Percentiles rank a stretch among this genome's conserved stretches.
Evolutionary conservation across 768 basidiomycete genomes (phyloP).

Genomic region (Termitomyces sp.): DNA sequence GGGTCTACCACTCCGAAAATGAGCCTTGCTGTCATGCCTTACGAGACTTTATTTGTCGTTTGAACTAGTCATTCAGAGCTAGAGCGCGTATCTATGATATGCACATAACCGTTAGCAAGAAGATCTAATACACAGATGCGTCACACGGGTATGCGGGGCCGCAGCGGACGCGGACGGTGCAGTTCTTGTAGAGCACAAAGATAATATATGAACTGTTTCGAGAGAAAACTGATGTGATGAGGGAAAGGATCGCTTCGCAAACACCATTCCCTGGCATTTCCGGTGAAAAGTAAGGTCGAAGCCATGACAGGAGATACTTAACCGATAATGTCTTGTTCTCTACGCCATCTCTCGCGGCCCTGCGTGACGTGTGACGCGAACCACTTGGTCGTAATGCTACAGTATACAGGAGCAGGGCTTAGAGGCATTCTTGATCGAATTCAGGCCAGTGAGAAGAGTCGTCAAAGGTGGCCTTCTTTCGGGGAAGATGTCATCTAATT

Average conservation of each 20-base stretch:
- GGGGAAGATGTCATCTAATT: background rate
- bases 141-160: background rate
- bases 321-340: background rate
- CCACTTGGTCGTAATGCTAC: too few relatives aligned
- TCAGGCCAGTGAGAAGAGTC: background rate
- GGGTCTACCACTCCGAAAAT: background rate
- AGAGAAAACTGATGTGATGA: background rate
- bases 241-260: too few relatives aligned
- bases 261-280: background rate
- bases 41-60: background rate
- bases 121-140: background rate
- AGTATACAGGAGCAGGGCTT: background rate
- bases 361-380: too few relatives aligned
- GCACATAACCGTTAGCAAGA: background rate
- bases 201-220: background rate
- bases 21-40: background rate
- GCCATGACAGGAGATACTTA: background rate
- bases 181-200: background rate
- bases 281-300: background rate
- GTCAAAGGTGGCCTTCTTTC: background rate
- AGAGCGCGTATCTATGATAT: background rate
- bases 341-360: background rate
- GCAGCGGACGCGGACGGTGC: too few relatives aligned
- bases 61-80: background rate
- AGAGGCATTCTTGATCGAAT: background rate